Base-by-base conservation (phyloP, 2,329 filamentous ascomycete genomes). In the Diatrype stigma region DNA sequence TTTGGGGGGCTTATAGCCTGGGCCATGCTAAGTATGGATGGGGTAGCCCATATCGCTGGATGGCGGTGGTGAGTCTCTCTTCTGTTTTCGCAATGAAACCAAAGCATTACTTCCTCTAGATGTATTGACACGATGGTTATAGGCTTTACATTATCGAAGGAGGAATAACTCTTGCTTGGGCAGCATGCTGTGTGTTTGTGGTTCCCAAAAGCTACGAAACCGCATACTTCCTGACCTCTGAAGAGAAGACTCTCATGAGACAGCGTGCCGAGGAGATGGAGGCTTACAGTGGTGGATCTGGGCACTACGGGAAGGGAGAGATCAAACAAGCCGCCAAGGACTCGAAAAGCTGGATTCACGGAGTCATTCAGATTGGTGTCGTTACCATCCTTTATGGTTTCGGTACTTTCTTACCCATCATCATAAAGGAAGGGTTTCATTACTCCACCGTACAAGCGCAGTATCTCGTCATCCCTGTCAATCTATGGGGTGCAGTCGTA, bases 401-500 rank as follows among this genome's bases (percentile, higher is more conserved):
- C 37, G 66, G 70, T 3, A 72, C 70, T 0, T 73, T 73, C 46
- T 56, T 73, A 2, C 71, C 70, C 0, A 70, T 73, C 45, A 73
- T 73, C 46, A 71, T 73, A 45, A 67, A 67, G 19, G 64, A 72
- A 2, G 61, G 61, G 2, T 72, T 73, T 51, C 60, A 68, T 21
- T 72, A 69, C 48, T 68, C 67, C 1, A 68, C 67, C 1, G 61
- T 70, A 11, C 65, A 73, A 54, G 66, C 67, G 45, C 56, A 66
- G 54, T 72, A 72, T 47, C 60, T 72, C 3, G 68, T 71, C 8
- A 71, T 72, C 17, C 69, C 70, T 1, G 67, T 71, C n/a, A 72
- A 71, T 48, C 40, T 72, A 22, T 72, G 69, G 69, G 70, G 68
- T 2, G 66, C 69, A 0, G 34, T 71, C 4, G 65, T 71, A n/a